These are phyloP conservation scores for Colletotrichum horii DNA, from an alignment of 2,329 filamentous ascomycete species.

Conservation along the genomic window DNA sequence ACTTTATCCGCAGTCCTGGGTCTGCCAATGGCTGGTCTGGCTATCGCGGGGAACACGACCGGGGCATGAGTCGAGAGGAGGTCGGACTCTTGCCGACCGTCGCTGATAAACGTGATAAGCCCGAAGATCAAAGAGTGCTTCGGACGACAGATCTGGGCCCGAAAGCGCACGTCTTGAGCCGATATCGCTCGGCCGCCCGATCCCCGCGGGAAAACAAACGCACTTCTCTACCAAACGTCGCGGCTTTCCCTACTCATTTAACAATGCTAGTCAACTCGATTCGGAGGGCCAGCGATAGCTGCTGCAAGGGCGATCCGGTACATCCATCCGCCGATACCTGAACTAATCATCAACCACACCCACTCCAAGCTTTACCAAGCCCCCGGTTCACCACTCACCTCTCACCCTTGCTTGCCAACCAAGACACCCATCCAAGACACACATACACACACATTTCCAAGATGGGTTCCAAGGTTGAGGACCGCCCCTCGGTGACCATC, in stretches of 20 bases:
- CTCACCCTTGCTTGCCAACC: neutral
- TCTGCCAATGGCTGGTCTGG: neutral
- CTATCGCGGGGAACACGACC: conserved; percentile 1
- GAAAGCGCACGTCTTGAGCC: neutral
- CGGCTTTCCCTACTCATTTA: neutral
- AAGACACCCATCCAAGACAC: neutral
- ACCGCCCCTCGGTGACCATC: conserved; percentile 26
- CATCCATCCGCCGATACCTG: neutral
- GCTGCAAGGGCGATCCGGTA: neutral
- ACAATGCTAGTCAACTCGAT: neutral
- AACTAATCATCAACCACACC: neutral
- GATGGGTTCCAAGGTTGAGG: conserved; percentile 11
- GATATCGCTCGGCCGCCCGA: conserved; percentile 4
- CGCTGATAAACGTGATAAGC: neutral
- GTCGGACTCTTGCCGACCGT: neutral
- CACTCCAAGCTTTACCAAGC: neutral
- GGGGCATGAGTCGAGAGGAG: neutral
- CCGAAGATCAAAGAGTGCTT: neutral
- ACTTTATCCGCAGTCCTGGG: neutral
- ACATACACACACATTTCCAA: neutral
- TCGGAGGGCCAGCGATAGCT: neutral
- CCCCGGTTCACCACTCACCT: neutral
- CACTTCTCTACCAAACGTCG: neutral
- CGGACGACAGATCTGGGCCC: conserved; percentile 3
- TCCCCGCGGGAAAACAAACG: conserved; percentile 4